Base-by-base conservation (phyloP, 345 rosid genomes). In the Clausena lansium region DNA sequence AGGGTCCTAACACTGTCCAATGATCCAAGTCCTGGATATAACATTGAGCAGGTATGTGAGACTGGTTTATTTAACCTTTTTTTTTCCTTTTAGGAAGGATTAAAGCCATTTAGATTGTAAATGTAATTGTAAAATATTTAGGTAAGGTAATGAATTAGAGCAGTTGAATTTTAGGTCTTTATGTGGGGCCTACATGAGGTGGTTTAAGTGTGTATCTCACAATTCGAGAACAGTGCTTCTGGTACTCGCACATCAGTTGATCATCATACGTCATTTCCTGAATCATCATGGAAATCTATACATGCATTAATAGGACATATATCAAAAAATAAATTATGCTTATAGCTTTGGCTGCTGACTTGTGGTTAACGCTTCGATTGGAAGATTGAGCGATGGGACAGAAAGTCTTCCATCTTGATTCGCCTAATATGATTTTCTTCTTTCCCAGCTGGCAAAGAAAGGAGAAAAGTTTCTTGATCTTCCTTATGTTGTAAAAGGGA, bases 1-100 rank as follows among this genome's bases (percentile, higher is more conserved):
- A 85, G 99, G 82, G 93, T 97, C 27, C 85, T 97, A 79, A 90
- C 88, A 5, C 88, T 97, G 17, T 94, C 99, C 30, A 97, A 97
- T 84, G 98, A 97, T 86, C 99, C 98, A n/a, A 93, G 96, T 72
- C 99, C 99, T 24, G 98, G 99, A 68, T 94, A 97, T 81, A 97
- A 97, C 84, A 97, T 94, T 17, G 99, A 94, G 82, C 99, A 97
- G 98, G 99, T 92, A 76, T 20, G 76, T 67, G 0, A 25, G 38
- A 61, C 19, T 52, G 57, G 57, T 52, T 52, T 52, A 17, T 52
- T 52, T 19, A 33, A 64, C 24, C 9, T 32, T 9, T 25, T 4
- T 61, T 17, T 64, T 2, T 15, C 22, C 25, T 59, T 9, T 10
- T 9, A 4, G 9, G 47, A 20, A 65, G 45, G 47, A 35, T 35